phyloP scores from a whole-genome alignment of 148 eudicot species.

The Rhododendron ferrugineum region DNA sequence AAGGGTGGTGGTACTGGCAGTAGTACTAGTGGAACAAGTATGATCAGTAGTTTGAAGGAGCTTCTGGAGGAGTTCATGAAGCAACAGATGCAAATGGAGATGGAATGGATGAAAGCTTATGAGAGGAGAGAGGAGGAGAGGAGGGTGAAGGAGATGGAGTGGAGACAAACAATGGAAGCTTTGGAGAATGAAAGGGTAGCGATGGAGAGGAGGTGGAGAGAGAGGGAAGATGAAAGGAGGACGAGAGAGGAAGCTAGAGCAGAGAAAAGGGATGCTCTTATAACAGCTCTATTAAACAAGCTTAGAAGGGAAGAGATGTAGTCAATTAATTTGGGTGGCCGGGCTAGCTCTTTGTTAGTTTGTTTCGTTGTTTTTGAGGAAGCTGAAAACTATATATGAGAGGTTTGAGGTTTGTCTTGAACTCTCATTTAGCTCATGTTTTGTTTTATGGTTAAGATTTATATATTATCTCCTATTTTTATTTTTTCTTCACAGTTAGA shows the following conservation, averaged over 20 bases:
- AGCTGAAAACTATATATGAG: neutral
- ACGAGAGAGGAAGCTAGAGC: slow-evolving; percentile 81
- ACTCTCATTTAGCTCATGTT: neutral
- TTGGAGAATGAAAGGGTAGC: slow-evolving; percentile 68
- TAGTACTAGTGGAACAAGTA: neutral
- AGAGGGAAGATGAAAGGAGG: slow-evolving; percentile 74
- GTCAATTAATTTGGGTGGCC: neutral
- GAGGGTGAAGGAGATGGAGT: slow-evolving; percentile 56
- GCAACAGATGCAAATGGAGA: slow-evolving; percentile 65
- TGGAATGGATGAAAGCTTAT: slow-evolving; percentile 53
- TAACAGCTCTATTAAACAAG: slow-evolving; percentile 60
- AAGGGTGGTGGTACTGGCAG: neutral
- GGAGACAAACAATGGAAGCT: slow-evolving; percentile 71
- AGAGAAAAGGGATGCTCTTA: slow-evolving; percentile 81
- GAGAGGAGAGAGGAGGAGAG: slow-evolving; percentile 83
- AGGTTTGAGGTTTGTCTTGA: slow-evolving; percentile 4
- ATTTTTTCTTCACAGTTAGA: neutral
- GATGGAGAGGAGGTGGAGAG: slow-evolving; percentile 74
- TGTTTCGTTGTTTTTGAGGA: neutral
- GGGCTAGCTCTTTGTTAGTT: neutral
- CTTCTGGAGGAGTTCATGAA: slow-evolving; percentile 69
- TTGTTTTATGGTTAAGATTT: slow-evolving; percentile 1
- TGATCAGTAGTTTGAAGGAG: slow-evolving; percentile 40
- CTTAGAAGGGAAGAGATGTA: slow-evolving; percentile 53
- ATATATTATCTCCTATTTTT: neutral